Evolutionary conservation across 2,329 filamentous ascomycete species (phyloP).

Genomic region (Exophiala viscosa): DNA sequence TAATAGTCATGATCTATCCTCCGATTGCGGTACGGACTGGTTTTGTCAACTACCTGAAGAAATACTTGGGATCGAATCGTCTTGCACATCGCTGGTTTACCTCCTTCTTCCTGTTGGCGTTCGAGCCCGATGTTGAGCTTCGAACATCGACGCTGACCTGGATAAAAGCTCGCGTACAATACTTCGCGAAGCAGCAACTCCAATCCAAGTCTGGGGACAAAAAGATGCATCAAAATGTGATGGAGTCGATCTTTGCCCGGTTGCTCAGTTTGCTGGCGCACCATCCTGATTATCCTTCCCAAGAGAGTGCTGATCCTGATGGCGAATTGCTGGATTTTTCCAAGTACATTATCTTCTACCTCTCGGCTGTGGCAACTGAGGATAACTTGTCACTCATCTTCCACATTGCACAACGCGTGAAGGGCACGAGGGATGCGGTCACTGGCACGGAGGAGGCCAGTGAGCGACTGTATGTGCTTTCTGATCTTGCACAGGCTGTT

Average conservation of each 20-base stretch:
- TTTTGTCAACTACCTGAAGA: constrained; percentile 84
- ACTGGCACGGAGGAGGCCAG: constrained; percentile 48
- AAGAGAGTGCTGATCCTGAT: constrained; percentile 50
- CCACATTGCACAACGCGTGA: constrained; percentile 87
- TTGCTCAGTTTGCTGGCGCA: constrained; percentile 86
- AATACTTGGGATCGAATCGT: constrained; percentile 72
- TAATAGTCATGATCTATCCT: constrained; percentile 75
- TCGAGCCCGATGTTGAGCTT: constrained; percentile 74
- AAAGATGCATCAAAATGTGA: constrained; percentile 54
- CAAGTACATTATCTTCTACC: constrained; percentile 85
- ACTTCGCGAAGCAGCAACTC: constrained; percentile 53
- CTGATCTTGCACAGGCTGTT: constrained; percentile 78
- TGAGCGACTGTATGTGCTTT: constrained; percentile 71
- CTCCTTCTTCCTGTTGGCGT: constrained; percentile 84
- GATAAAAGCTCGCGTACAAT: constrained; percentile 75
- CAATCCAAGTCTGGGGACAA: constrained; percentile 35
- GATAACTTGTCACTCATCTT: constrained; percentile 84
- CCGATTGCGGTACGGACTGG: constrained; percentile 68
- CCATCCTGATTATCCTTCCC: constrained; percentile 74
- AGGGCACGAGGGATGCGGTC: constrained; percentile 81
- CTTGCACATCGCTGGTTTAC: constrained; percentile 78
- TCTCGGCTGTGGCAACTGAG: constrained; percentile 76
- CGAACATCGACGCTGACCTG: constrained; percentile 77
- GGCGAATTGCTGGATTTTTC: constrained; percentile 76
- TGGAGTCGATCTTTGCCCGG: constrained; percentile 78